Evolutionary conservation across 2,329 filamentous ascomycete species (phyloP).

Genomic region (Trichoderma koningiopsis): DNA sequence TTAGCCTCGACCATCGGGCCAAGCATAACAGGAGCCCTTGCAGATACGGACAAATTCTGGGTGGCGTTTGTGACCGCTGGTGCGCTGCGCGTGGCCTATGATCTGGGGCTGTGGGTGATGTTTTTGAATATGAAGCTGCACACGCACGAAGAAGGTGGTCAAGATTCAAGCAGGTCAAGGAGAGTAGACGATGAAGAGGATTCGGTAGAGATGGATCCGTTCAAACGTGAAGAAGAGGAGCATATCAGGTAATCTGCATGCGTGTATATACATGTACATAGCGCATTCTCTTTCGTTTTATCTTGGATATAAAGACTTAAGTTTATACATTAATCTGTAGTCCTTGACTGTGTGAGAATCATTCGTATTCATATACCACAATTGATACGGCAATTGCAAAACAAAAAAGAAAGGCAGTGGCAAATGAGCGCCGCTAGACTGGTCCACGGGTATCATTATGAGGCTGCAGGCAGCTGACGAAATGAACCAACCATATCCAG

Average conservation of each 20-base stretch:
- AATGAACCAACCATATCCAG: no score
- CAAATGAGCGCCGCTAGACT: no score
- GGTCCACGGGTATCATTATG: no score
- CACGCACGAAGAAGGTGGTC: slow-evolving; percentile 41
- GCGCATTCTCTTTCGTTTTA: not conserved
- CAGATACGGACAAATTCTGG: slow-evolving; percentile 57
- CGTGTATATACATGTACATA: no score
- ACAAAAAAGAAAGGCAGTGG: no score
- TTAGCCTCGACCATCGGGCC: slow-evolving; percentile 59
- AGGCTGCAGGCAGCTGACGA: no score
- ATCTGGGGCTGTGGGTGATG: slow-evolving; percentile 59
- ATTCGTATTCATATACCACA: no score
- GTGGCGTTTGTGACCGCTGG: slow-evolving; percentile 63
- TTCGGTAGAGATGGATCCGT: not conserved
- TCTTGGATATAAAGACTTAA: not conserved
- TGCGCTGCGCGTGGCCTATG: slow-evolving; percentile 55
- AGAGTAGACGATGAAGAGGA: slow-evolving; percentile 15
- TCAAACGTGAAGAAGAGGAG: not conserved
- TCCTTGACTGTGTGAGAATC: not conserved
- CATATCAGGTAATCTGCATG: not conserved
- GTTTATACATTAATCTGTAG: not conserved
- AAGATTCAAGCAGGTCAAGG: not conserved
- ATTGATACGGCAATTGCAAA: no score
- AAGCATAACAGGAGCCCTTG: slow-evolving; percentile 57
- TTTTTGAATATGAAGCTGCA: slow-evolving; percentile 61